These are phyloP conservation scores for Xylariaceae sp. DNA, from an alignment of 2,329 filamentous ascomycete genomes.

Conservation along the genomic window DNA sequence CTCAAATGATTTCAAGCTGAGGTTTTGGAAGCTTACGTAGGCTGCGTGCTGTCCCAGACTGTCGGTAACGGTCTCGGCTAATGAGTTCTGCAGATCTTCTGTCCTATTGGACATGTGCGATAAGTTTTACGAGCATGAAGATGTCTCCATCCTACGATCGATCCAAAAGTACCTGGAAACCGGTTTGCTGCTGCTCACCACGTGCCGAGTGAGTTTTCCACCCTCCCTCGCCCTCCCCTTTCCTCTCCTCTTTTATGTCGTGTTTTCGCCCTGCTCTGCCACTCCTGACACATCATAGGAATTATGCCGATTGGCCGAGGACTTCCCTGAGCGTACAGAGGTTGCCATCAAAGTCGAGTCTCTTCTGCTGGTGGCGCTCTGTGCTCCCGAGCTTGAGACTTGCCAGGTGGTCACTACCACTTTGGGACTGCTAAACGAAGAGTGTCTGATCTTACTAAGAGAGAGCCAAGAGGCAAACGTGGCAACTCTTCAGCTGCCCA, in stretches of 20 bases:
- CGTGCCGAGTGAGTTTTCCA: conserved; percentile 38
- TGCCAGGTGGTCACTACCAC: conserved; percentile 60
- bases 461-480: conserved; percentile 46
- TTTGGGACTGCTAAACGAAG: conserved; percentile 57
- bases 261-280: background rate
- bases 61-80: conserved; percentile 17
- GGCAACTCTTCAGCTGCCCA: conserved; percentile 51
- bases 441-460: conserved; percentile 51
- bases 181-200: conserved; percentile 47
- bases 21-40: conserved; percentile 52
- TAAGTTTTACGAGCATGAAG: conserved; percentile 39
- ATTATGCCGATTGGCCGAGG: conserved; percentile 48
- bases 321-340: conserved; percentile 49
- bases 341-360: conserved; percentile 56
- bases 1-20: conserved; percentile 37
- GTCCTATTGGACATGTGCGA: conserved; percentile 48
- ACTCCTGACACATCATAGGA: conserved; percentile 38
- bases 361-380: conserved; percentile 57
- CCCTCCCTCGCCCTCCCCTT: background rate
- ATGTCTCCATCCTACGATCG: conserved; percentile 40
- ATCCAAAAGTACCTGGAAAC: conserved; percentile 54
- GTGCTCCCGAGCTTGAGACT: conserved; percentile 59
- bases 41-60: conserved; percentile 20
- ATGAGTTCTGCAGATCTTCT: conserved; percentile 34
- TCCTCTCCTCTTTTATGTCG: background rate